Evolutionary conservation across 2,329 filamentous ascomycete species (phyloP).

Genomic region (Phaeophleospora eucalypticola): DNA sequence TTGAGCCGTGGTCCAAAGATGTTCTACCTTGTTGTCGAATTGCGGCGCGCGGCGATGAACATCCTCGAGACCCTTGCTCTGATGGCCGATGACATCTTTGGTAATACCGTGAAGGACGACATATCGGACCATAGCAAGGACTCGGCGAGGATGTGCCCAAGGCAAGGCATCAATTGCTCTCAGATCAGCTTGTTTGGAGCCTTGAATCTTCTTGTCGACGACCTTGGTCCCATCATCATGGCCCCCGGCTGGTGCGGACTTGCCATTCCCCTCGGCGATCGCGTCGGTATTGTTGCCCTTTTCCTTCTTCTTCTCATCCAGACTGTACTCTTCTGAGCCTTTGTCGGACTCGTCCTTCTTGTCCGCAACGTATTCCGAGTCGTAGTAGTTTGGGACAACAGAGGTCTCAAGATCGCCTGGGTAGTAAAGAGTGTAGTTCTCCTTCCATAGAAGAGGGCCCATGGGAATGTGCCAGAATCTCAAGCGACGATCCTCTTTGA

Average conservation of each 20-base stretch:
- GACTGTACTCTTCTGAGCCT: neutral
- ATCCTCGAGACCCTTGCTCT: constrained; percentile 48
- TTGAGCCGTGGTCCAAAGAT: constrained; percentile 61
- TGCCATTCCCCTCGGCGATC: neutral
- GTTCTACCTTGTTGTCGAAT: constrained; percentile 58
- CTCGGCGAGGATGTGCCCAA: constrained; percentile 6
- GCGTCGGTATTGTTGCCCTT: neutral
- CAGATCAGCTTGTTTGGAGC: neutral
- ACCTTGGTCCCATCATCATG: neutral
- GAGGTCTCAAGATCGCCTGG: constrained; percentile 23
- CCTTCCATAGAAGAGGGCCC: constrained; percentile 37
- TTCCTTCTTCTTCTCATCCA: neutral
- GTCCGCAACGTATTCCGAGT: constrained; percentile 12
- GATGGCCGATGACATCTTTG: constrained; percentile 12
- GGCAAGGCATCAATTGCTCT: constrained; percentile 5
- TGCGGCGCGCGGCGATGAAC: constrained; percentile 54
- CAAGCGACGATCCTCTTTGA: constrained; percentile 60
- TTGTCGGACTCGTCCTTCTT: neutral
- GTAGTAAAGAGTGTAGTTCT: constrained; percentile 23
- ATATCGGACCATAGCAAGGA: constrained; percentile 4
- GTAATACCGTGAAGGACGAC: constrained; percentile 9
- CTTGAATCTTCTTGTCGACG: neutral
- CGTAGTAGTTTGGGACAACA: constrained; percentile 30
- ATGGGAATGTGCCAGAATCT: constrained; percentile 52
- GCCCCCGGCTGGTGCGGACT: neutral